A percentile compares a stretch with the other conserved stretches of the same genome.
Evolutionary conservation across 1,284 basidiomycete genomes (phyloP).

Genomic region (Cryptococcus wingfieldii): DNA sequence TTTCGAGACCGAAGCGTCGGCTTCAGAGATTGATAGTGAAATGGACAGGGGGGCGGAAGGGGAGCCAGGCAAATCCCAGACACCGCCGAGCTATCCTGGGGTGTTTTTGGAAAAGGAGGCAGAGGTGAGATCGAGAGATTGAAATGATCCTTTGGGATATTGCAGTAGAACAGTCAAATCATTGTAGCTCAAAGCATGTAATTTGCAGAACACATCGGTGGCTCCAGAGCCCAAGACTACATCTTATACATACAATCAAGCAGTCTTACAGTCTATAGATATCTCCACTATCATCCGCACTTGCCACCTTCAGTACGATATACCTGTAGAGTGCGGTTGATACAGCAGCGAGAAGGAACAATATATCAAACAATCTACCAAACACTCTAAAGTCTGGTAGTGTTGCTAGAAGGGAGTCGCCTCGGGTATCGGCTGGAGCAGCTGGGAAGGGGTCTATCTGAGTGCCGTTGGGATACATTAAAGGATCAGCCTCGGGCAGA

Average conservation of each 20-base stretch:
- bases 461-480: constrained; percentile 4
- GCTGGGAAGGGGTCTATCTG: neutral
- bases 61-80: neutral
- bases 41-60: neutral
- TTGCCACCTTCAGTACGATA: constrained; percentile 36
- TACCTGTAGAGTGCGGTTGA: constrained; percentile 38
- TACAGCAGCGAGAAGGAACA: constrained; percentile 43
- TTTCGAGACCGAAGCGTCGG: constrained; percentile 6
- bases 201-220: neutral
- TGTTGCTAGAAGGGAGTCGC: constrained; percentile 37
- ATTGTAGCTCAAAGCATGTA: neutral
- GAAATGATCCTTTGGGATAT: neutral
- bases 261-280: constrained; percentile 11
- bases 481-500: constrained; percentile 13
- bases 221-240: neutral
- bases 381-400: constrained; percentile 49
- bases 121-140: no score
- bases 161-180: neutral
- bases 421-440: neutral
- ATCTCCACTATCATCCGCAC: constrained; percentile 20
- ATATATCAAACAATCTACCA: constrained; percentile 46
- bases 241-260: neutral
- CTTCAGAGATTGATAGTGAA: constrained; percentile 12
- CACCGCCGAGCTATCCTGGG: neutral
- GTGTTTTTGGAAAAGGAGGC: neutral